A percentile compares a stretch with the other conserved stretches of the same genome.
phyloP scores from a whole-genome alignment of 2,329 filamentous ascomycete species.

The Coniochaeta ligniaria region DNA sequence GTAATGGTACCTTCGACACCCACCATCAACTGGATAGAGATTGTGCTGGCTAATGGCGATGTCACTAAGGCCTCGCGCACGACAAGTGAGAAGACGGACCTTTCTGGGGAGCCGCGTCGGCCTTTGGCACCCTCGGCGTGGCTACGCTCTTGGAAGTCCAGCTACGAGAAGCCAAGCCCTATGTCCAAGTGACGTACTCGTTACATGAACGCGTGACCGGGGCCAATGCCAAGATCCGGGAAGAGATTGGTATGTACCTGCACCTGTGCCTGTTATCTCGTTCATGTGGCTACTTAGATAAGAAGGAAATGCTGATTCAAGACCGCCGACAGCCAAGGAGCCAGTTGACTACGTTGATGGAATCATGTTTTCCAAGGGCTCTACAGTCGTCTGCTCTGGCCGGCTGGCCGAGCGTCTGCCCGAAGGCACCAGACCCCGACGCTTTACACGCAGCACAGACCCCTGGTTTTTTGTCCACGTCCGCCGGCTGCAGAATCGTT shows the following conservation, averaged over 20 bases:
- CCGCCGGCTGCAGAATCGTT: constrained; percentile 27
- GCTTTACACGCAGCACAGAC: constrained; percentile 52
- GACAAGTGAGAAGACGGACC: constrained; percentile 34
- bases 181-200: constrained; percentile 49
- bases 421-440: constrained; percentile 22
- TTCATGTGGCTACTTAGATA: background rate
- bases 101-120: constrained; percentile 54
- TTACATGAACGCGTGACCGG: constrained; percentile 32
- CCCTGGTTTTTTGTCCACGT: constrained; percentile 72
- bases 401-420: constrained; percentile 42
- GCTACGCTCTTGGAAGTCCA: constrained; percentile 53
- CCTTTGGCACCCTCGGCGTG: constrained; percentile 54
- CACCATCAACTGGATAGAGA: constrained; percentile 54
- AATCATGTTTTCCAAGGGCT: constrained; percentile 51
- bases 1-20: constrained; percentile 60
- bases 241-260: background rate
- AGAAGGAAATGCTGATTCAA: background rate
- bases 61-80: constrained; percentile 37
- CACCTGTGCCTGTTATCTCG: background rate
- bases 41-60: constrained; percentile 53
- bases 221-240: constrained; percentile 27
- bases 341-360: constrained; percentile 60
- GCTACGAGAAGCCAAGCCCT: constrained; percentile 43
- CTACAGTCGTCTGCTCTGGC: constrained; percentile 55
- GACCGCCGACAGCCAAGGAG: constrained; percentile 9